Percentiles rank a stretch among this genome's conserved stretches.
phyloP scores from a whole-genome alignment of 257 asterid species.

The Vinca minor region DNA sequence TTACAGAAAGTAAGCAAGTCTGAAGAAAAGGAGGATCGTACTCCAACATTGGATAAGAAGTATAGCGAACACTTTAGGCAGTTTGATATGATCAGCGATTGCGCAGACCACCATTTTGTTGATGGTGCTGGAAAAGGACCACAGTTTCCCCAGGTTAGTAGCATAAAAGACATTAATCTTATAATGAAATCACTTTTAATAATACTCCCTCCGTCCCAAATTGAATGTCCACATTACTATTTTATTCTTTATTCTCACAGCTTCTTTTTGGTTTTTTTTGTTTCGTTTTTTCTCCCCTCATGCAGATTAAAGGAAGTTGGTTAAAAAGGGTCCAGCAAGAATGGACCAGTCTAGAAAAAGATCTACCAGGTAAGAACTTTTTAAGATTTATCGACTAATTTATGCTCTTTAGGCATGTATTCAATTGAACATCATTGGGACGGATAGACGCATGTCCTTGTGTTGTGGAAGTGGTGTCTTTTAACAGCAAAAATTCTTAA shows the following conservation, averaged over 20 bases:
- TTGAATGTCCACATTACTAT: no score
- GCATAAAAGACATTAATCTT: background rate
- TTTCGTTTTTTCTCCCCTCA: conserved; percentile 13
- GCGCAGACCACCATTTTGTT: conserved; percentile 79
- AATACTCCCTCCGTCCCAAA: no score
- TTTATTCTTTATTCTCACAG: background rate
- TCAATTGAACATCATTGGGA: no score
- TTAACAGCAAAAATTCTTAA: no score
- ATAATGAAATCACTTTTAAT: background rate
- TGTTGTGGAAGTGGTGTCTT: no score
- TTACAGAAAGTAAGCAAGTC: conserved; percentile 27
- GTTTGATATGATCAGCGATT: conserved; percentile 76
- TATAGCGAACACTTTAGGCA: conserved; percentile 33
- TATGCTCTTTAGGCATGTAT: no score
- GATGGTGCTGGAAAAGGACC: conserved; percentile 39
- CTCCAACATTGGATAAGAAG: conserved; percentile 30
- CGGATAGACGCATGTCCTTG: no score
- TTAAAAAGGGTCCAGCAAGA: conserved; percentile 76
- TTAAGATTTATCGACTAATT: no score
- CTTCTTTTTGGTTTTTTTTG: no score
- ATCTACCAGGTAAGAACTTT: conserved; percentile 77
- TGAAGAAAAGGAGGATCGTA: conserved; percentile 19
- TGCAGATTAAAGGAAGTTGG: conserved; percentile 68
- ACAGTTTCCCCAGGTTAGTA: conserved; percentile 50
- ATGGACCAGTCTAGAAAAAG: conserved; percentile 77